These are phyloP conservation scores for Trypanosomatidae sp. DNA, from an alignment of 208 protist species.

Conservation along the genomic window DNA sequence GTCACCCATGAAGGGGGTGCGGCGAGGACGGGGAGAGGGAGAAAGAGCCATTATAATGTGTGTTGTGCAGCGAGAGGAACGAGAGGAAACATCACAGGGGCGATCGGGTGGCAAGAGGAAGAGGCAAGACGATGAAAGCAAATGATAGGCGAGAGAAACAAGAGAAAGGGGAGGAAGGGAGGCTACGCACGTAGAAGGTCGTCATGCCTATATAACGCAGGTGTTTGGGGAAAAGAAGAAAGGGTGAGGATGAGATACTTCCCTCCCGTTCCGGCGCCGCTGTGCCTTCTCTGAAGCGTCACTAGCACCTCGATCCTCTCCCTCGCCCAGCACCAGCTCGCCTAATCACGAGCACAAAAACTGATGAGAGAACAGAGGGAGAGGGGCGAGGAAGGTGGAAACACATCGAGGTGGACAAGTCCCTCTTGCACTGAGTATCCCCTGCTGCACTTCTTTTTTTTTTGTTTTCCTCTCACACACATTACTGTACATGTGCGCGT, in stretches of 20 bases:
- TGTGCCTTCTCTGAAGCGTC: neutral
- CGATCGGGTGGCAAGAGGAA: neutral
- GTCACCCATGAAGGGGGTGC: neutral
- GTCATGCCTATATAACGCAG: neutral
- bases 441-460: neutral
- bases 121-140: neutral
- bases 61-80: neutral
- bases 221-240: neutral
- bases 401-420: neutral
- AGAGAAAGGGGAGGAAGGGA: neutral
- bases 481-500: neutral
- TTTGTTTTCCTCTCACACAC: neutral
- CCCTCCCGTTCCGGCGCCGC: neutral
- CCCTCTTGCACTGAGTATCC: neutral
- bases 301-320: neutral
- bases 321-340: neutral
- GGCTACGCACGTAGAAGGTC: neutral
- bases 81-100: neutral
- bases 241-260: neutral
- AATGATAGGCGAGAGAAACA: neutral
- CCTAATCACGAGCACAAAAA: neutral
- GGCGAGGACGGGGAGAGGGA: neutral
- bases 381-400: neutral
- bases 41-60: neutral
- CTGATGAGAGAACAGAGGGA: neutral